A percentile compares a stretch with the other conserved stretches of the same genome.
phyloP scores from a whole-genome alignment of 352 stramenopile genomes.

The Pythium coloratum region DNA sequence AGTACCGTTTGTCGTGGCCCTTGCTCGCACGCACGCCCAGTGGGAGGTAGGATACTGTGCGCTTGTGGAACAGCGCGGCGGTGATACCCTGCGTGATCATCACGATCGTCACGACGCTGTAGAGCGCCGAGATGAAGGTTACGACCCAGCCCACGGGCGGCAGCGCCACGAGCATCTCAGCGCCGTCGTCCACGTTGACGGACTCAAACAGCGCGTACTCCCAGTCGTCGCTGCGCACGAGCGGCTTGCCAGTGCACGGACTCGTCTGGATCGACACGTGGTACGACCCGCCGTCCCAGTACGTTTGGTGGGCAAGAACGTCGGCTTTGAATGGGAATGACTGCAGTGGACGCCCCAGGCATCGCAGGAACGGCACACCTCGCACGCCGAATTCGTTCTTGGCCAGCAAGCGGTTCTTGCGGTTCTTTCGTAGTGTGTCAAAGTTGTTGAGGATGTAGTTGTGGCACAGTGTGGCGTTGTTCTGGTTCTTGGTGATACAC shows the following conservation, averaged over 20 bases:
- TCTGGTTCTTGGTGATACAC: slow-evolving; percentile 27
- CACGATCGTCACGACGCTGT: slow-evolving; percentile 46
- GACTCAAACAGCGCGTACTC: slow-evolving; percentile 46
- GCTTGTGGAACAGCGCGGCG: slow-evolving; percentile 35
- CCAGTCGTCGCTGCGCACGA: slow-evolving; percentile 33
- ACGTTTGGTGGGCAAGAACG: slow-evolving; percentile 51
- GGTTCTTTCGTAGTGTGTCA: slow-evolving; percentile 30
- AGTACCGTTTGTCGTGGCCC: slow-evolving; percentile 29
- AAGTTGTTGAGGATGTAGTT: slow-evolving; percentile 52
- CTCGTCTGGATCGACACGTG: slow-evolving; percentile 52
- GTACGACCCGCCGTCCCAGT: slow-evolving; percentile 45
- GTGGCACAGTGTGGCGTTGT: slow-evolving; percentile 39
- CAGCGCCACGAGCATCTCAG: slow-evolving; percentile 42
- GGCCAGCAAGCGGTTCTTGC: slow-evolving; percentile 33
- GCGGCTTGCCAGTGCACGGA: slow-evolving; percentile 39
- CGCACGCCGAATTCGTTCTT: slow-evolving; percentile 36
- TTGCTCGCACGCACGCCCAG: slow-evolving; percentile 31
- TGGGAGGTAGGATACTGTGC: slow-evolving; percentile 42
- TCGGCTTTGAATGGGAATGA: slow-evolving; percentile 55
- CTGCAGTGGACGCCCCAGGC: slow-evolving; percentile 31
- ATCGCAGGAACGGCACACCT: slow-evolving; percentile 52
- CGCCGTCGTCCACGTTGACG: slow-evolving; percentile 34
- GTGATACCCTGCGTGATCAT: slow-evolving; percentile 44
- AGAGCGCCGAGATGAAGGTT: slow-evolving; percentile 31
- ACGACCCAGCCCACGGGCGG: slow-evolving; percentile 42